These are phyloP conservation scores for Mortierella sp. DNA, from an alignment of 371 early-diverging fungal species.

Conservation along the genomic window DNA sequence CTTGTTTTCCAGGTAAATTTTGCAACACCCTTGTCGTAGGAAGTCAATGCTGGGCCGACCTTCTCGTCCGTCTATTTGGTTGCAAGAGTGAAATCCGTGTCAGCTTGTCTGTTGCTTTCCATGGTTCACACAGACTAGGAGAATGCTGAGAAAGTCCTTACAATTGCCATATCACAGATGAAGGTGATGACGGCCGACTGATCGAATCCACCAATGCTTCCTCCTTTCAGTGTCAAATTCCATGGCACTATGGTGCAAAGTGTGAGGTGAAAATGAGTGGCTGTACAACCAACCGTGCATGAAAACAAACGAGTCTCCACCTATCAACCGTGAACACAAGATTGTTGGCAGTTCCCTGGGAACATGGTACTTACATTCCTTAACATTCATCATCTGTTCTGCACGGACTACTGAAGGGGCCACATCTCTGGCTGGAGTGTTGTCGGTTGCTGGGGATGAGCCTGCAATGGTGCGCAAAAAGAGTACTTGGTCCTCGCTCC, in stretches of 20 bases:
- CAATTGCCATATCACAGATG: conserved; percentile 33
- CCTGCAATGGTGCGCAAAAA: conserved; percentile 35
- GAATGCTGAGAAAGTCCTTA: conserved; percentile 8
- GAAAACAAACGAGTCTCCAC: too few species aligned
- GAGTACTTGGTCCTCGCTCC: conserved; percentile 8
- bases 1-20: conserved; percentile 38
- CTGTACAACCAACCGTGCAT: too few species aligned
- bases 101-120: too few species aligned
- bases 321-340: too few species aligned
- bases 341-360: too few species aligned
- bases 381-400: conserved; percentile 20
- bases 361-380: conserved; percentile 24
- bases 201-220: conserved; percentile 19
- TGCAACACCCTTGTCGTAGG: conserved; percentile 23
- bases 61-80: conserved; percentile 25
- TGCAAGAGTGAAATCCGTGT: neutral
- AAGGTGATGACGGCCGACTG: conserved; percentile 48
- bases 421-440: conserved; percentile 32
- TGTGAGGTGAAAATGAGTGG: neutral
- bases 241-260: conserved; percentile 30
- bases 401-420: conserved; percentile 22
- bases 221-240: conserved; percentile 49
- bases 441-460: conserved; percentile 29
- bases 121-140: neutral
- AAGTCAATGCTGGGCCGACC: conserved; percentile 12